Percentiles rank a stretch among this genome's conserved stretches.
These are phyloP conservation scores for Fusarium equiseti DNA, from an alignment of 2,329 filamentous ascomycete genomes.

Conservation along the genomic window DNA sequence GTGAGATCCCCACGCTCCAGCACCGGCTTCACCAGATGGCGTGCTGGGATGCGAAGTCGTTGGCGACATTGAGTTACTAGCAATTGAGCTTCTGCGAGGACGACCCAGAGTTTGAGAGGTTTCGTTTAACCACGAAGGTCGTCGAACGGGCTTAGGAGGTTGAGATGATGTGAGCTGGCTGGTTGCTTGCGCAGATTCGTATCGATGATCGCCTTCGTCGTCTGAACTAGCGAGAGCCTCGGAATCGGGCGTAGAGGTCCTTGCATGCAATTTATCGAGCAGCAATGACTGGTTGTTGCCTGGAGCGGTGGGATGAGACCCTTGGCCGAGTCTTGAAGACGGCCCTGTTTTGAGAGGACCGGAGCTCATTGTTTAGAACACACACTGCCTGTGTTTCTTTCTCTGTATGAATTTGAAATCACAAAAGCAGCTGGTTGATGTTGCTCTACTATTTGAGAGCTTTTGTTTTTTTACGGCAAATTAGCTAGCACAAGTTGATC, in stretches of 20 bases:
- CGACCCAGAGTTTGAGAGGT: slow-evolving; percentile 72
- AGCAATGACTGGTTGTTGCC: slow-evolving; percentile 73
- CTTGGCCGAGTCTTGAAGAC: slow-evolving; percentile 64
- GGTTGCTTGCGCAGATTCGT: slow-evolving; percentile 62
- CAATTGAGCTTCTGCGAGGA: slow-evolving; percentile 81
- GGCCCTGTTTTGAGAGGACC: slow-evolving; percentile 62
- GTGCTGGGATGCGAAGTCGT: slow-evolving; percentile 85
- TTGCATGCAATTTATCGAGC: slow-evolving; percentile 80
- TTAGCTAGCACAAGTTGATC: slow-evolving; percentile 14
- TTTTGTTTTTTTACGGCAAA: not conserved
- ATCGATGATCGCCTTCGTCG: slow-evolving; percentile 82
- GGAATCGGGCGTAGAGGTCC: slow-evolving; percentile 91
- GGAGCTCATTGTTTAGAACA: slow-evolving; percentile 62
- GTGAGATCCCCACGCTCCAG: slow-evolving; percentile 68
- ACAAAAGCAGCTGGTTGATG: slow-evolving; percentile 3
- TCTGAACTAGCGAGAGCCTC: slow-evolving; percentile 95
- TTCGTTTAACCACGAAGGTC: slow-evolving; percentile 90
- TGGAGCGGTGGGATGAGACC: slow-evolving; percentile 58
- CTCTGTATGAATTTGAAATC: slow-evolving; percentile 20
- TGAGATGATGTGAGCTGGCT: slow-evolving; percentile 51
- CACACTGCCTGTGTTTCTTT: slow-evolving; percentile 24
- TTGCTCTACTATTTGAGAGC: not conserved
- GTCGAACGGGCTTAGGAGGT: slow-evolving; percentile 73
- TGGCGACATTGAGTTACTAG: slow-evolving; percentile 80
- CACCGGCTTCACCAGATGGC: slow-evolving; percentile 73